Percentiles rank a stretch among this genome's conserved stretches.
Evolutionary conservation across 2,329 filamentous ascomycete genomes (phyloP).

Genomic region (Aureobasidium vineae): DNA sequence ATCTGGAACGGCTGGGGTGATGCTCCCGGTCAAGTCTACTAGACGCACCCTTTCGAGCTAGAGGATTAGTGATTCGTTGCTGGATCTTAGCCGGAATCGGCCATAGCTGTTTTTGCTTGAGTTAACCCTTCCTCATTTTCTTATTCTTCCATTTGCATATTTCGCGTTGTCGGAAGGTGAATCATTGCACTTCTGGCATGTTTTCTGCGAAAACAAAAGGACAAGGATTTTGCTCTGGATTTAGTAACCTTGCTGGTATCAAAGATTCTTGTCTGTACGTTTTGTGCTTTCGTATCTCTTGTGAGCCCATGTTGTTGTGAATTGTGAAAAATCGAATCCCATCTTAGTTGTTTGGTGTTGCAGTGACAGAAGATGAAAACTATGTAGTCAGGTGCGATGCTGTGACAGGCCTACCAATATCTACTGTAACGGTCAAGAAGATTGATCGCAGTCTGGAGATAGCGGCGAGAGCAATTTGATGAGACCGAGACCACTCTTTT

Average conservation of each 20-base stretch:
- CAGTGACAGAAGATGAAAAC: neutral
- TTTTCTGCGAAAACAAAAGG: neutral
- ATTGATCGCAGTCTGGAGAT: neutral
- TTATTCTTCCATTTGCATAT: neutral
- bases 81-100: neutral
- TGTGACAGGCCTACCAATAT: neutral
- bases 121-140: neutral
- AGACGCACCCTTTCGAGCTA: neutral
- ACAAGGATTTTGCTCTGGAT: neutral
- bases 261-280: neutral
- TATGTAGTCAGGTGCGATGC: neutral
- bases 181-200: constrained; percentile 1
- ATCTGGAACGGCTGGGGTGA: constrained; percentile 13
- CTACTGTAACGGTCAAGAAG: neutral
- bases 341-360: neutral
- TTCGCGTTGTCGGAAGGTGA: constrained; percentile 9
- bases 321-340: too few species aligned
- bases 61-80: too few species aligned
- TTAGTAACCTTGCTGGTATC: neutral
- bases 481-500: neutral
- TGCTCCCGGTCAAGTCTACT: constrained; percentile 4
- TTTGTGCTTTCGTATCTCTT: neutral
- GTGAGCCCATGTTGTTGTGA: neutral
- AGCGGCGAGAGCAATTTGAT: neutral
- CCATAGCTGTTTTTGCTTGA: neutral